phyloP scores from a whole-genome alignment of 2,329 filamentous ascomycete species.

The Nemania abortiva region DNA sequence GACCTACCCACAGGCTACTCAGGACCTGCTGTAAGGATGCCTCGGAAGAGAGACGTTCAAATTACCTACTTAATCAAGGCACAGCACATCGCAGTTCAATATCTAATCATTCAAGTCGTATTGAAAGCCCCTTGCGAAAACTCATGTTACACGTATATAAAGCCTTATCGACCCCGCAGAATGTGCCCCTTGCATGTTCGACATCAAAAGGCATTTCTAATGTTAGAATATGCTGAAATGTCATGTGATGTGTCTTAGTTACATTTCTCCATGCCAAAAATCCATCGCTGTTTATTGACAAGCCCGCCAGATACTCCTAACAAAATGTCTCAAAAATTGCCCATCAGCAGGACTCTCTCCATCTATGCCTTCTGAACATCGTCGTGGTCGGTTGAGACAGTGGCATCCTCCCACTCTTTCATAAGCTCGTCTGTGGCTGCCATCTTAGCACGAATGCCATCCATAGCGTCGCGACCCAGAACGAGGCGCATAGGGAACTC shows the following conservation, averaged over 20 bases:
- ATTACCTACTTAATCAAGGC: neutral
- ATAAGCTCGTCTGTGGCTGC: constrained; percentile 57
- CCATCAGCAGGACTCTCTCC: neutral
- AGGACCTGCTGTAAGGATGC: neutral
- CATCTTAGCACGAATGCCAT: constrained; percentile 58
- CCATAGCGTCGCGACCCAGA: constrained; percentile 66
- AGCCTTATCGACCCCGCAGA: too few relatives aligned
- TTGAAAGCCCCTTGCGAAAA: too few relatives aligned
- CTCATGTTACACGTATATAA: too few relatives aligned
- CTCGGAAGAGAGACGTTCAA: neutral
- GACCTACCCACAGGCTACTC: too few relatives aligned
- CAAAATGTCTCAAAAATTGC: neutral
- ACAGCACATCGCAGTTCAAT: neutral
- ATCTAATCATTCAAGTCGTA: neutral
- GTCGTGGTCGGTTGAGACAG: constrained; percentile 54
- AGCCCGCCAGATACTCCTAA: neutral
- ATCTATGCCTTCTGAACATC: constrained; percentile 40
- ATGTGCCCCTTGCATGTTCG: neutral
- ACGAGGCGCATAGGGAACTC: constrained; percentile 65
- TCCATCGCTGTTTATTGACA: neutral
- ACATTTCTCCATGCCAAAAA: too few relatives aligned
- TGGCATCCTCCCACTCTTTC: constrained; percentile 63
- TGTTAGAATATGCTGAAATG: neutral
- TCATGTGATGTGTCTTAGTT: too few relatives aligned
- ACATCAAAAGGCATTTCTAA: neutral